Base-by-base conservation (phyloP, 768 basidiomycete species). In the Hortiboletus campestris region DNA sequence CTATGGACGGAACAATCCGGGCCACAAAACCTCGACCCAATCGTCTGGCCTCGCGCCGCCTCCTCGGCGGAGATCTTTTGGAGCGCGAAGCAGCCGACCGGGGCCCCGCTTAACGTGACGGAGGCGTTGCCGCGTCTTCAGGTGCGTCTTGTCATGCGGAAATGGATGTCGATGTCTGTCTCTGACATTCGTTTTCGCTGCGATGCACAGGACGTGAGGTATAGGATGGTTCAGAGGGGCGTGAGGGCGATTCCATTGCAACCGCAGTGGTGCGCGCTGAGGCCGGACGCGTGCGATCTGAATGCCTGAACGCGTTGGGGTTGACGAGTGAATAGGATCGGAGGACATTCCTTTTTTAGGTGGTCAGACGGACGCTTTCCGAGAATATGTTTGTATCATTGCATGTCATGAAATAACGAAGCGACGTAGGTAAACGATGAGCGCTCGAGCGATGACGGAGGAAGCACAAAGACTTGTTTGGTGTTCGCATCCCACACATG, bases 231-330 rank as follows among this genome's bases (percentile, higher is more conserved):
- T 7, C 70, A 74, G 49, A 67, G 79, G 16, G 82, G 84, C 2
- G 60, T 84, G 20, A 59, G 62, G 0, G 78, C 83, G n/a, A 74
- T 74, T 35, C 63, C 73, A 2, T 64, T 85, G n/a, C 84, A 84
- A 64, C 84, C 84, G 0, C 67, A 79, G 28, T 84, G 78, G 76
- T 84, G 82, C 69, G 82, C 79, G 12, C 60, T 84, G 16, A 68
- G 82, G 34, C 80, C 81, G 0, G 63, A 76, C 38, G 68, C 56
- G 1, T 83, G 81, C 51, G 76, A 83, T 54, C n/a, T 71, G 46
- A 9, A 46, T 0, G 62, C 68, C 1, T 67, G 53, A 68, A n/a
- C 10, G 17, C 28, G 29, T 42, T 17, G 11, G 13, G 34, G 4
- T 13, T 34, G 13, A 34, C 13, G 34, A 14, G 34, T 34, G 34